A percentile compares a stretch with the other conserved stretches of the same genome.
phyloP scores from a whole-genome alignment of 192 early-diverging fungal genomes.

The Funneliformis geosporum region DNA sequence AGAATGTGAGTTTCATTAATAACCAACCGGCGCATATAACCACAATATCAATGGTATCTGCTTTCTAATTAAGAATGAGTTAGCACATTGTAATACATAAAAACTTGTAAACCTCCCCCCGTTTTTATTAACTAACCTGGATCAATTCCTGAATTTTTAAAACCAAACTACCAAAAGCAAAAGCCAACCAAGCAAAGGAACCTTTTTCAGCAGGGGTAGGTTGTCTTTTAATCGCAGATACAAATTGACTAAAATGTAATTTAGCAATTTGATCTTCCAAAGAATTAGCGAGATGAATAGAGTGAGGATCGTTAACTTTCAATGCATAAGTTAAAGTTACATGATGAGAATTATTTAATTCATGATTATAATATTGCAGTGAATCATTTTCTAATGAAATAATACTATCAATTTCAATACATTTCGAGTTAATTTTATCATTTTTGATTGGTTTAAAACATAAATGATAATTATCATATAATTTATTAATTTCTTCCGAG shows the following conservation, averaged over 20 bases:
- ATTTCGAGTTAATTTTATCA: neutral
- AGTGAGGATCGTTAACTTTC: conserved; percentile 47
- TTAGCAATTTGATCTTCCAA: conserved; percentile 59
- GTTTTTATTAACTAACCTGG: conserved; percentile 37
- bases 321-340: conserved; percentile 57
- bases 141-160: conserved; percentile 67
- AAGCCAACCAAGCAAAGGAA: conserved; percentile 55
- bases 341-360: conserved; percentile 1
- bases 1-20: conserved; percentile 80
- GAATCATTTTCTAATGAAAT: neutral
- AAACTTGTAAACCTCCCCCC: neutral
- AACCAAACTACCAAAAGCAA: conserved; percentile 55
- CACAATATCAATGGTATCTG: conserved; percentile 75
- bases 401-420: neutral
- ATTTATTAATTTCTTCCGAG: conserved; percentile 32
- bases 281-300: conserved; percentile 41
- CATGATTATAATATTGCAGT: neutral
- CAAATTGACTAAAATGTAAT: conserved; percentile 38
- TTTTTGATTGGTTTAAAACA: conserved; percentile 38
- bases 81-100: too few species aligned
- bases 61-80: conserved; percentile 47
- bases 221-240: conserved; percentile 36
- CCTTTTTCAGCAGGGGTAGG: conserved; percentile 46
- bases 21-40: conserved; percentile 78
- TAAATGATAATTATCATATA: conserved; percentile 39